Conservation (phyloP, 169 alveolate genomes). For the Amoebophrya sp. region DNA sequence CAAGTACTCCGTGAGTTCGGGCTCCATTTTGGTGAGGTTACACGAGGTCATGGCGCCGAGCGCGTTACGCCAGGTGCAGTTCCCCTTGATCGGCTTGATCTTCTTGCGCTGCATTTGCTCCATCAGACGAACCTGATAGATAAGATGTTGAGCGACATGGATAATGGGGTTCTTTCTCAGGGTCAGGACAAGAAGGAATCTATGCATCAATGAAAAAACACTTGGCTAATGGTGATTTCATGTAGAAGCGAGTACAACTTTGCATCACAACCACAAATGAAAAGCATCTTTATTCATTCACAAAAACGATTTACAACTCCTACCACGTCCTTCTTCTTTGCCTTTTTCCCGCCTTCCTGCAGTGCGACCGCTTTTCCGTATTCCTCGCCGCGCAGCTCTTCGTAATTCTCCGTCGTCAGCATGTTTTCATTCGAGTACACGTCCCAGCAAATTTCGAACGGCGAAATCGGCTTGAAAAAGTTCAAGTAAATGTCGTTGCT, state of each 20-base stretch:
- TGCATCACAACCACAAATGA: too few species aligned
- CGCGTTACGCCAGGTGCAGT: neutral
- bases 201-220: too few species aligned
- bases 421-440: slow-evolving; percentile 15
- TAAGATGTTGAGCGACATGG: too few species aligned
- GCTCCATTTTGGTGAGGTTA: neutral
- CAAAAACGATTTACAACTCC: too few species aligned
- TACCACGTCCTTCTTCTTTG: neutral
- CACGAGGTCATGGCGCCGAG: neutral
- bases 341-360: slow-evolving; percentile 5
- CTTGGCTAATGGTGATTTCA: too few species aligned
- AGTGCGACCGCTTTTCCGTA: neutral
- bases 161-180: too few species aligned
- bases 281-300: too few species aligned
- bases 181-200: too few species aligned
- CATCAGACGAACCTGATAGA: neutral
- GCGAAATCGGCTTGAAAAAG: slow-evolving; percentile 4
- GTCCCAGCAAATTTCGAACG: neutral
- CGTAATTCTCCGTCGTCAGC: neutral
- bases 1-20: neutral
- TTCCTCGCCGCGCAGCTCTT: slow-evolving; percentile 5
- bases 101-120: slow-evolving; percentile 1
- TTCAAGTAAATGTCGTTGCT: neutral
- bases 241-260: too few species aligned
- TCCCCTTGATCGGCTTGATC: slow-evolving; percentile 21